Evolutionary conservation across 1,284 basidiomycete genomes (phyloP).

Genomic region (Nidula niveotomentosa): DNA sequence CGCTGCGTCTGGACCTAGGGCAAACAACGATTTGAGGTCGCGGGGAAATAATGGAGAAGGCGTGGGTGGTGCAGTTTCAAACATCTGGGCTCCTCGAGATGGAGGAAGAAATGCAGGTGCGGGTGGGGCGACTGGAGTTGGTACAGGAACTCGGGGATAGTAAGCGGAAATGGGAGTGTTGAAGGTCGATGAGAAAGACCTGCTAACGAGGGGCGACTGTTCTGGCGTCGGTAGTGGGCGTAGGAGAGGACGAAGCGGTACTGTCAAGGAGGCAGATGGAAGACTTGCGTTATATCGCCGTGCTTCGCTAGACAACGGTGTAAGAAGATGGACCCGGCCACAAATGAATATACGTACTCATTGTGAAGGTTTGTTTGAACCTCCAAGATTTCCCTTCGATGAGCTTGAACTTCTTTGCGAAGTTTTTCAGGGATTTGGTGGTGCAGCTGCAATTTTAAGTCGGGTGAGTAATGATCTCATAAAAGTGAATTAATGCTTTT

Average conservation of each 20-base stretch:
- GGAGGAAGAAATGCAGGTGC: too few relatives aligned
- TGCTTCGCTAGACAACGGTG: constrained; percentile 38
- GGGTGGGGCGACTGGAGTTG: constrained; percentile 20
- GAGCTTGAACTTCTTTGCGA: constrained; percentile 26
- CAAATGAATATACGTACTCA: constrained; percentile 32
- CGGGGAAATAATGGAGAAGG: too few relatives aligned
- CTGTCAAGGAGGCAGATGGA: constrained; percentile 31
- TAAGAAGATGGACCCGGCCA: neutral
- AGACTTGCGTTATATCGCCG: constrained; percentile 46
- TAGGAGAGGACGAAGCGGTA: constrained; percentile 43
- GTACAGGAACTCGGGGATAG: constrained; percentile 22
- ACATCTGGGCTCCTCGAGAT: too few relatives aligned
- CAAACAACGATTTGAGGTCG: too few relatives aligned
- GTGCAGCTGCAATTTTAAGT: constrained; percentile 29
- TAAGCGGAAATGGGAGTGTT: constrained; percentile 21
- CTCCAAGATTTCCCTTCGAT: constrained; percentile 34
- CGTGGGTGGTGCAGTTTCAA: too few relatives aligned
- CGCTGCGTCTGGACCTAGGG: too few relatives aligned
- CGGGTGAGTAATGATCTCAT: too few relatives aligned
- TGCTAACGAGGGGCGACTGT: constrained; percentile 31
- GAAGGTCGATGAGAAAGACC: constrained; percentile 23
- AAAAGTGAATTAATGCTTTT: neutral
- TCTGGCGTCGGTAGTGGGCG: constrained; percentile 40
- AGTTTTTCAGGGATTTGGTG: constrained; percentile 39
- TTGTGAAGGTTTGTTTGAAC: constrained; percentile 45